Evolutionary conservation across 257 asterid genomes (phyloP), one percentile per base, ranked within the genome.

Genomic region (Nicotiana tabacum): DNA sequence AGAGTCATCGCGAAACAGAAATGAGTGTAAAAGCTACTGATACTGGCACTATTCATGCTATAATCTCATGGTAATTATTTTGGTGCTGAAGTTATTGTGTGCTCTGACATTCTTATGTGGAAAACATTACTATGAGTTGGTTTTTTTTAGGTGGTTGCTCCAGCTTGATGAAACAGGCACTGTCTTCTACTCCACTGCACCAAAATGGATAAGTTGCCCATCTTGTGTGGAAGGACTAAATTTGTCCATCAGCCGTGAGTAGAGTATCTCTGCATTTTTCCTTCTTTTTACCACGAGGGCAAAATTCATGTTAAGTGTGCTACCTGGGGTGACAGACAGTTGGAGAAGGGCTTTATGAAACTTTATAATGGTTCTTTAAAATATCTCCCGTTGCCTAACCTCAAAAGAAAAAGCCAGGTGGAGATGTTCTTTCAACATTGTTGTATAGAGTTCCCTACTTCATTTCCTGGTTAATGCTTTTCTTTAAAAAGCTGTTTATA

Each of bases 21-120:
- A 83, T 94, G 83, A 87, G 82, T 67, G 86, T 96, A 82, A 92
- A 89, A 90, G 93, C 94, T 83, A 87, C 92, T 43, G 76, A 78
- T 84, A 91, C 90, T 87, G 99, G 99, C 85, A 92, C 94, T 82
- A 84, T 89, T 86, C 98, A 94, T 91, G 99, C 98, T 87, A 84
- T 96, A 86, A 88, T 96, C 88, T 94, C 99, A 84, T 96, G 99
- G 98, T 96, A 93, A 85, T 82, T 68, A 74, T 85, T 87, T 86
- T 78, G 80, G 16, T 72, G 18, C 85, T 82, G 85, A 69, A 81
- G 53, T 66, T 78, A 67, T 80, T 74, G 81, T 83, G 24, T 87
- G 66, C 80, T 27, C 30, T 51, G 21, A 56, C 55, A 29, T 7
- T 81, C 11, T 62, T 62, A 16, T 12, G 74, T 32, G 11, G 48